Evolutionary conservation across 1,284 basidiomycete genomes (phyloP).

Genomic region (Puccinia polysora): DNA sequence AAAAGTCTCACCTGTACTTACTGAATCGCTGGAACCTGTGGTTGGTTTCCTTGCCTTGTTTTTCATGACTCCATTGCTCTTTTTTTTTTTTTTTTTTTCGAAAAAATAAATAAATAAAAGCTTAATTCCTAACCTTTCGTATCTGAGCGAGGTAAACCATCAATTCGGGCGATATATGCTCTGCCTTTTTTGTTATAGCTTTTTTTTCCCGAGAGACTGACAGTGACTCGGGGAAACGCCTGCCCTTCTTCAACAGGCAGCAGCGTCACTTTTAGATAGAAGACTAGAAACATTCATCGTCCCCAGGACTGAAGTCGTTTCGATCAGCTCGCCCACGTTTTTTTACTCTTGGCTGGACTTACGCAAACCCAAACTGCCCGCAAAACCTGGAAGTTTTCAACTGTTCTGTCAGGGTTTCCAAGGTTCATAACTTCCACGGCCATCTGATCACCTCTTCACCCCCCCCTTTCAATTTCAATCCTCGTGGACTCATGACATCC

Average conservation of each 20-base stretch:
- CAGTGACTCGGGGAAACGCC: too few species aligned
- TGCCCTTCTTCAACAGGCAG: constrained; percentile 62
- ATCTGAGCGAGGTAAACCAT: constrained; percentile 54
- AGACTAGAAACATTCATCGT: constrained; percentile 73
- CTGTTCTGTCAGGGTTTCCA: constrained; percentile 77
- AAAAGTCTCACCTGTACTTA: too few species aligned
- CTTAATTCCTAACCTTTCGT: constrained; percentile 46
- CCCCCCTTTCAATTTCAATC: background rate
- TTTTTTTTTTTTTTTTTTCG: background rate
- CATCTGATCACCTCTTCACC: background rate
- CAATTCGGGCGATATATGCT: background rate
- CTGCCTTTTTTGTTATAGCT: too few species aligned
- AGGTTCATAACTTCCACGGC: constrained; percentile 55
- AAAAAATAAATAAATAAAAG: too few species aligned
- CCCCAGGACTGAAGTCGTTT: constrained; percentile 76
- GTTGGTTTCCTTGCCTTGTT: too few species aligned
- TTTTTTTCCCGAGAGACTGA: too few species aligned
- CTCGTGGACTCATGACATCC: background rate
- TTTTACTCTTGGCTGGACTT: constrained; percentile 86
- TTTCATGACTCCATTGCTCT: background rate
- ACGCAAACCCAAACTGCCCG: constrained; percentile 66
- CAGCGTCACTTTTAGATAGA: constrained; percentile 75
- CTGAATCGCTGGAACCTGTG: too few species aligned
- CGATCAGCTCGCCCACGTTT: constrained; percentile 75
- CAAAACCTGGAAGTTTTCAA: constrained; percentile 85